These are phyloP conservation scores for Picochlorum sp. DNA, from an alignment of 139 green algal species.

Conservation along the genomic window DNA sequence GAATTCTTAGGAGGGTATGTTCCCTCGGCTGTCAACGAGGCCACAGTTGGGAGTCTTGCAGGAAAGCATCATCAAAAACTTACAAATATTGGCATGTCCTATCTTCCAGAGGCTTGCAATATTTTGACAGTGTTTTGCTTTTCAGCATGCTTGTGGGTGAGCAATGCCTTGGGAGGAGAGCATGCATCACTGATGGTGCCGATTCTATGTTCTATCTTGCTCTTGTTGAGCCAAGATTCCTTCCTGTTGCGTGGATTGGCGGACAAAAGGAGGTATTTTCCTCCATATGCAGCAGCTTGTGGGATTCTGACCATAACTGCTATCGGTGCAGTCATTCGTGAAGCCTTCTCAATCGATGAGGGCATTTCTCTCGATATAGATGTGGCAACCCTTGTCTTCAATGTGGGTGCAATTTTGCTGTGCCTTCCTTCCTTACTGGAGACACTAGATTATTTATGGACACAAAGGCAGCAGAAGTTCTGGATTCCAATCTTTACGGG, in stretches of 20 bases:
- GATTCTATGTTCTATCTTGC: conserved; percentile 66
- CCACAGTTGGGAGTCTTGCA: background rate
- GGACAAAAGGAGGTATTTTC: conserved; percentile 60
- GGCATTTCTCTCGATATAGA: background rate
- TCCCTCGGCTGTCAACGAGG: conserved; percentile 10
- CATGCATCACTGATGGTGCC: conserved; percentile 16
- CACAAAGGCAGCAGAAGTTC: background rate
- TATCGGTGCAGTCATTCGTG: background rate
- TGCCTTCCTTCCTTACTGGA: background rate
- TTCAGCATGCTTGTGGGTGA: conserved; percentile 57
- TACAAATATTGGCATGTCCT: conserved; percentile 32
- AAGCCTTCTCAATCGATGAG: background rate
- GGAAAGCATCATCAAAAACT: conserved; percentile 27
- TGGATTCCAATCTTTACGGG: background rate
- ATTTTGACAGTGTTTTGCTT: conserved; percentile 61
- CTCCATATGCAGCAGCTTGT: conserved; percentile 29
- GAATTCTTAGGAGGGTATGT: conserved; percentile 42
- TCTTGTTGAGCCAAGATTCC: conserved; percentile 72
- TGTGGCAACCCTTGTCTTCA: background rate
- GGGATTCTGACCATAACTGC: background rate
- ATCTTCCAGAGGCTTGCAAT: conserved; percentile 63
- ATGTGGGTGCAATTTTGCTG: background rate
- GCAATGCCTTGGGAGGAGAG: conserved; percentile 31
- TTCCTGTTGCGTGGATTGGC: conserved; percentile 52
- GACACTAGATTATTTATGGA: conserved; percentile 3